Evolutionary conservation across 1,139 yeast species (phyloP), one percentile per base, ranked within the genome.

Genomic region (Taphrina pruni): DNA sequence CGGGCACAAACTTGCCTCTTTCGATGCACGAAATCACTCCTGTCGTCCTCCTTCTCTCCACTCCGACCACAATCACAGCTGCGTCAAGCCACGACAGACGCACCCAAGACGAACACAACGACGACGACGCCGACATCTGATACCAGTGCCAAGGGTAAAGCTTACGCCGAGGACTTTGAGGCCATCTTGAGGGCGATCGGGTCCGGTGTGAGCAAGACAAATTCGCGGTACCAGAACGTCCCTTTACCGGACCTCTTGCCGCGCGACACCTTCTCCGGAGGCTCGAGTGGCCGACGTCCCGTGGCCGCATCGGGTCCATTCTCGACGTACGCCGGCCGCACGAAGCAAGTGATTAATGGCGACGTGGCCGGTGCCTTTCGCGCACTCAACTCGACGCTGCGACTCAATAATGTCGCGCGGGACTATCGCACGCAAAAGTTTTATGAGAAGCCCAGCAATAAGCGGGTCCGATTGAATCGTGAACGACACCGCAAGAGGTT

Each of bases 401-500:
- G 58, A 9, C 36, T 41, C 14, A 69, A 69, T 21, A 69, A 46
- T 51, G 71, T 69, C 38, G 65, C 60, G 46, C 55, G 46, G 7
- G 64, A 69, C 38, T 66, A 57, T 36, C 52, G 54, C 11, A 36
- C 46, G 54, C 70, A 68, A 17, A 69, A 57, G 51, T 69, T 65
- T 43, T 67, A 66, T 45, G 71, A 69, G 36, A 67, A 67, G 64
- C 70, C 71, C 46, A 69, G 67, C 38, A 65, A 54, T 43, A 69
- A 69, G 58, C 64, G 69, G 32, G 68, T 45, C 26, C 46, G 71
- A 21, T 43, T 69, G 55, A 65, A 65, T 48, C 60, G 71, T 17
- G 67, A 69, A 46, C 55, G 71, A 21, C 71, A 69, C 56, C 38
- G 71, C 35, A 69, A 60, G 61, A 62, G 69, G 21, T 69, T 69